Evolutionary conservation across 208 protist genomes (phyloP), one percentile per base, ranked within the genome.

Genomic region (Trypanosoma scelopori): DNA sequence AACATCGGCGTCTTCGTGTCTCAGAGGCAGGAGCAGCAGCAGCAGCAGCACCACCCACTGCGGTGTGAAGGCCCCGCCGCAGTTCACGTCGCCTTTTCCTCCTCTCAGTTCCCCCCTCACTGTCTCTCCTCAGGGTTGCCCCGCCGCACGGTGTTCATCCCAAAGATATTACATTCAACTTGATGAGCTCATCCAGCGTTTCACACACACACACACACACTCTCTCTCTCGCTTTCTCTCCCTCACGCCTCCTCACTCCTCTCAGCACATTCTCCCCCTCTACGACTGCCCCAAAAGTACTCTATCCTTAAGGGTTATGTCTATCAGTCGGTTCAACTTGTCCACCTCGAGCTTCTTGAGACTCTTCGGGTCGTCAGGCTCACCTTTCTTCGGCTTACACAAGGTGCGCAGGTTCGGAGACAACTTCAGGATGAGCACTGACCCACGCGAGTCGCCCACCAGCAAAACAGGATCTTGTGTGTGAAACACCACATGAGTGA

Each of bases 401-500:
- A 86, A 75, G 50, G 76, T 85, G 47, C 96, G 89, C 48, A 99
- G 70, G 72, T 99, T 99, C 1, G 98, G 98, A 7, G 93, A 98
- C 1, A 99, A 84, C 76, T 99, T 99, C 48, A 99, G 73, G 3
- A 93, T 90, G 47, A 95, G 73, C 39, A 99, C 97, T 0, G 81
- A 87, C 30, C 97, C 97, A 23, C 93, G 89, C 48, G 98, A 97
- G 78, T 99, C 98, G 41, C 97, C 97, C 9, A 98, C 96, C 11
- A 98, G 50, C 25, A 99, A 51, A 46, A 98, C 85, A n/a, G 96
- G 96, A 50, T 97, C 81, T 9, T 79, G 56, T 32, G 79, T 73
- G 71, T 97, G 98, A 76, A 99, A 99, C 18, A 76, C 79, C 50
- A 99, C 69, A 70, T 98, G 96, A 0, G 97, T 99, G 32, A 99